Percentiles rank a stretch among this genome's conserved stretches.
These are phyloP conservation scores for Lizanozyma gosingica DNA, from an alignment of 1,139 yeast species.

Conservation along the genomic window DNA sequence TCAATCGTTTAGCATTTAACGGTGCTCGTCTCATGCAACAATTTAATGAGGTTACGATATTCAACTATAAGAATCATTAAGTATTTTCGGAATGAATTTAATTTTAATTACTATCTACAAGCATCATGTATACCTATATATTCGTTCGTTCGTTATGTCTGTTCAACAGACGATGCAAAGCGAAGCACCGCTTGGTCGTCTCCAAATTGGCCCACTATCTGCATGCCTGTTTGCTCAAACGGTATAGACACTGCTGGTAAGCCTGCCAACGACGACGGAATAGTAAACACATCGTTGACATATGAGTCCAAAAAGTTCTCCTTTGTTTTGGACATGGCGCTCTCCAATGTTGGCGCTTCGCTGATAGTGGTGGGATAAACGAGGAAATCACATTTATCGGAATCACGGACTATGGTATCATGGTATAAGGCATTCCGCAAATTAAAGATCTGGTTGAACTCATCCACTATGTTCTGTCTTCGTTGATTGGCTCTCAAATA, in stretches of 20 bases:
- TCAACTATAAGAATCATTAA: neutral
- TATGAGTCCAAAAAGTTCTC: slow-evolving; percentile 54
- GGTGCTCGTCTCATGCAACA: no score
- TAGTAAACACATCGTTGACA: slow-evolving; percentile 75
- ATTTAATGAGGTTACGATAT: neutral
- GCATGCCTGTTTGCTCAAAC: slow-evolving; percentile 36
- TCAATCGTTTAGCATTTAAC: no score
- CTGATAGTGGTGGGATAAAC: slow-evolving; percentile 65
- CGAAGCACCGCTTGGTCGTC: slow-evolving; percentile 55
- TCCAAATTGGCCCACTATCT: slow-evolving; percentile 80
- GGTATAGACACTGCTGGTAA: slow-evolving; percentile 81
- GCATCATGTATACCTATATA: no score
- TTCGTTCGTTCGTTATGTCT: no score
- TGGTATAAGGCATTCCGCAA: slow-evolving; percentile 33
- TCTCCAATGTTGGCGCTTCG: slow-evolving; percentile 45
- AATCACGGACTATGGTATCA: slow-evolving; percentile 2
- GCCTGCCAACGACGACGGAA: slow-evolving; percentile 89
- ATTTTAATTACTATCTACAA: no score
- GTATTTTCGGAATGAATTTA: neutral
- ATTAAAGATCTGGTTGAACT: slow-evolving; percentile 58
- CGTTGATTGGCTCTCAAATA: slow-evolving; percentile 68
- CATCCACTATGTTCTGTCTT: slow-evolving; percentile 50
- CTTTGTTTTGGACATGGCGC: slow-evolving; percentile 22
- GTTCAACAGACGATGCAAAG: neutral
- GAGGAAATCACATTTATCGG: slow-evolving; percentile 55